Conservation (phyloP, 2,329 filamentous ascomycete genomes). For the Botrytis pseudocinerea region DNA sequence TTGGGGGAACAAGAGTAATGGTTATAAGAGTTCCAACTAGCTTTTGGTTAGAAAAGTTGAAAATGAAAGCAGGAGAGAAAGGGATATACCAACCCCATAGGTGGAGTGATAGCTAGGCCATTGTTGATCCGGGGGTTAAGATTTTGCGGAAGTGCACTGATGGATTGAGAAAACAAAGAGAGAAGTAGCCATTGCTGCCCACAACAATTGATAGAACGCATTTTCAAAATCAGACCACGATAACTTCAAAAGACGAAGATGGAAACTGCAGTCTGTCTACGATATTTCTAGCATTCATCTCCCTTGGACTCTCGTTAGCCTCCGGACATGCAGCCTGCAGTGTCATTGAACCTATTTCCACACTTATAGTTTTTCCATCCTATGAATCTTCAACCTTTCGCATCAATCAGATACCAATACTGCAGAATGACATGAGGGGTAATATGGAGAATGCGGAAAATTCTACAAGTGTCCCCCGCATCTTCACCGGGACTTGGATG, state of each 20-base stretch:
- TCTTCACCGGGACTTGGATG: not conserved
- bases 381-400: not conserved
- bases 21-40: constrained; percentile 53
- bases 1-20: constrained; percentile 50
- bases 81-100: constrained; percentile 32
- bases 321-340: not conserved
- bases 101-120: constrained; percentile 35
- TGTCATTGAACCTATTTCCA: not conserved
- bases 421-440: not conserved
- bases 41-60: not conserved
- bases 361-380: not conserved
- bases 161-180: constrained; percentile 2
- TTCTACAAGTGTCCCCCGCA: constrained; percentile 10
- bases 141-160: not conserved
- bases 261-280: not conserved
- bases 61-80: not conserved
- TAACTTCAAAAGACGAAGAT: not conserved
- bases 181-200: not conserved
- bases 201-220: not conserved
- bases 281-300: not conserved
- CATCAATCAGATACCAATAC: not conserved
- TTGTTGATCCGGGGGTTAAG: constrained; percentile 29
- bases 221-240: not conserved
- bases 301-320: not conserved
- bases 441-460: constrained; percentile 6